Percentiles rank a stretch among this genome's conserved stretches.
phyloP scores from a whole-genome alignment of 768 basidiomycete genomes.

The Phaeotremella skinneri region DNA sequence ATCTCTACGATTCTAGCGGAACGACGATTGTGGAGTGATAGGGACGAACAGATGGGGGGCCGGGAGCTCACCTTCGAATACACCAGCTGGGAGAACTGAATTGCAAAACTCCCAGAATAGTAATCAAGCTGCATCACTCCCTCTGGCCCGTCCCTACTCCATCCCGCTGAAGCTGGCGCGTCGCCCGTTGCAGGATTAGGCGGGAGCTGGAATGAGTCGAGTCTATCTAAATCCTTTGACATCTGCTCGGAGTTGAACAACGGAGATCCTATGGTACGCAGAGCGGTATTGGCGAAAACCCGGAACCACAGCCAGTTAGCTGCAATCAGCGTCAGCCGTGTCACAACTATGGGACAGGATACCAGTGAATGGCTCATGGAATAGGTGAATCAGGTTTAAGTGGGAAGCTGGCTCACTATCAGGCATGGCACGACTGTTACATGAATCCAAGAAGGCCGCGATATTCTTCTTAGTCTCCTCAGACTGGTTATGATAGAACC shows the following conservation, averaged over 20 bases:
- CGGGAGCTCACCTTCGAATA: constrained; percentile 58
- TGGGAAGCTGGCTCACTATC: constrained; percentile 55
- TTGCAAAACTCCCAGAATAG: constrained; percentile 75
- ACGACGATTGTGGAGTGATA: not conserved
- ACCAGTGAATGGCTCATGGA: not conserved
- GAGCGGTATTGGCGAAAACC: constrained; percentile 72
- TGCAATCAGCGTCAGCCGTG: constrained; percentile 12
- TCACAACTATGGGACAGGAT: not conserved
- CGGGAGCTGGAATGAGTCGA: constrained; percentile 71
- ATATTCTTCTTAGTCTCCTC: constrained; percentile 62
- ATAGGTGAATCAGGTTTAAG: not conserved
- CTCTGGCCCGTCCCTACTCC: constrained; percentile 74
- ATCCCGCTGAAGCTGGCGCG: constrained; percentile 54
- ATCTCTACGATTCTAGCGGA: not conserved
- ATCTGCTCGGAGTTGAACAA: constrained; percentile 62
- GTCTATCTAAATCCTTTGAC: constrained; percentile 70
- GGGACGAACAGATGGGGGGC: not conserved
- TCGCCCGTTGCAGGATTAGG: constrained; percentile 48
- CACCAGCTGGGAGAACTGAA: constrained; percentile 69
- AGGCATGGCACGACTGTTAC: constrained; percentile 80
- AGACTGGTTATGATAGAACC: constrained; percentile 54
- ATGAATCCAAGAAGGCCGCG: constrained; percentile 67
- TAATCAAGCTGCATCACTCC: constrained; percentile 76
- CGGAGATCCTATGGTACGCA: constrained; percentile 62
- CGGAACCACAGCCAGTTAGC: constrained; percentile 81